phyloP scores from a whole-genome alignment of 2,329 filamentous ascomycete species.

The Colletotrichum lini region DNA sequence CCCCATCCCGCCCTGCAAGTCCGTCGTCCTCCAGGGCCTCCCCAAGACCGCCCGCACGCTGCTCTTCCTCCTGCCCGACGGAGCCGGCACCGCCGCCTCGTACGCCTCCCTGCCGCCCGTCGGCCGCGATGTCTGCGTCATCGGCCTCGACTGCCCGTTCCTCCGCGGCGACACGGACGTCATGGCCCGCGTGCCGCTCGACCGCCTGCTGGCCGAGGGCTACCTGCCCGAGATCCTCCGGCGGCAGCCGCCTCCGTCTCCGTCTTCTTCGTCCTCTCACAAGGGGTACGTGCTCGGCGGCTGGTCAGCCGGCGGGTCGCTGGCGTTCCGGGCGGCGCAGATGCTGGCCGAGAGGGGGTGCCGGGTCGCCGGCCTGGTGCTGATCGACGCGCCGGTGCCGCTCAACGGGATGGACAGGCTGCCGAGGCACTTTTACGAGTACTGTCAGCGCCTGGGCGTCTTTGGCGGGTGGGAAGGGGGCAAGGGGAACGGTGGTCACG shows the following conservation, averaged over 20 bases:
- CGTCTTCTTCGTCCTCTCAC: not conserved
- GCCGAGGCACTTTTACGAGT: constrained; percentile 12
- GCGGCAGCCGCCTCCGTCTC: constrained; percentile 5
- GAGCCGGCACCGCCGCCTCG: constrained; percentile 19
- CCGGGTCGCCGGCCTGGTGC: constrained; percentile 3
- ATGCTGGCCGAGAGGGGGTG: not conserved
- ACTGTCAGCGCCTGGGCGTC: not conserved
- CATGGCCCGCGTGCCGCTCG: constrained; percentile 1
- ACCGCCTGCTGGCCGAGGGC: not conserved
- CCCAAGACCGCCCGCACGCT: constrained; percentile 7
- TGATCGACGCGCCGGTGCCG: constrained; percentile 25
- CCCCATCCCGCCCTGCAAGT: constrained; percentile 12
- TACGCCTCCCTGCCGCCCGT: constrained; percentile 17
- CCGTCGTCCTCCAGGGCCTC: constrained; percentile 14
- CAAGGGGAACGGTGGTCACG: not conserved
- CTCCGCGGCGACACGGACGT: not conserved
- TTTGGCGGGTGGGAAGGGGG: constrained; percentile 14
- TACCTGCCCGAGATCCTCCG: constrained; percentile 18
- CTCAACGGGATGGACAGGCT: constrained; percentile 16
- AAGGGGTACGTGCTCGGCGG: constrained; percentile 13
- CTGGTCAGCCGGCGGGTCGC: constrained; percentile 23
- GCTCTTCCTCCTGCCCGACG: constrained; percentile 22
- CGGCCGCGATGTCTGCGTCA: constrained; percentile 1
- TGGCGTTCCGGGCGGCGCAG: constrained; percentile 8
- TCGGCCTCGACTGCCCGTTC: constrained; percentile 20